Percentiles rank a stretch among this genome's conserved stretches.
Evolutionary conservation across 1,284 basidiomycete species (phyloP).

Genomic region (Omphalotus olearius): DNA sequence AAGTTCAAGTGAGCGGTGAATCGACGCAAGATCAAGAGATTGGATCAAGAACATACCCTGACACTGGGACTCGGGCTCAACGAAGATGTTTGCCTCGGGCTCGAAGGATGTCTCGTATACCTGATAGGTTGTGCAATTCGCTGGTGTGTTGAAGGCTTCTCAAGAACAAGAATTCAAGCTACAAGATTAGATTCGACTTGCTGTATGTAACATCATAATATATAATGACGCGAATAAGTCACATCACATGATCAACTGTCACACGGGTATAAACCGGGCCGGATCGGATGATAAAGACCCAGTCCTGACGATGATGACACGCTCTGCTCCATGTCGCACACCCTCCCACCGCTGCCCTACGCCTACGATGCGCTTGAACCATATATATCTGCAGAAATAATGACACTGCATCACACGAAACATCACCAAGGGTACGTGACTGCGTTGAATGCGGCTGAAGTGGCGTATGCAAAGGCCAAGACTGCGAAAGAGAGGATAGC

Average conservation of each 20-base stretch:
- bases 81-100: not conserved
- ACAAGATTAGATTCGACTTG: too few species aligned
- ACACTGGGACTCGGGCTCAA: not conserved
- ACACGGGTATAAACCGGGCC: too few species aligned
- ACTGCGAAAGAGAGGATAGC: slow-evolving; percentile 78
- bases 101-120: slow-evolving; percentile 5
- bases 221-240: too few species aligned
- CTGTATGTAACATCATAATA: too few species aligned
- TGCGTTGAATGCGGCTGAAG: slow-evolving; percentile 74
- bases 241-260: too few species aligned
- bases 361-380: slow-evolving; percentile 86
- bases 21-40: not conserved
- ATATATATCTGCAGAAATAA: slow-evolving; percentile 77
- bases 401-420: slow-evolving; percentile 84
- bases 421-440: slow-evolving; percentile 84
- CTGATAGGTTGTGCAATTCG: slow-evolving; percentile 5
- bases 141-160: not conserved
- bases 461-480: slow-evolving; percentile 57
- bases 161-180: not conserved
- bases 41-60: not conserved
- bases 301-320: too few species aligned
- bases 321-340: slow-evolving; percentile 37
- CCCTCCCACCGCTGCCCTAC: slow-evolving; percentile 83
- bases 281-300: too few species aligned
- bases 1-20: not conserved